Evolutionary conservation across 2,329 filamentous ascomycete genomes (phyloP).

Genomic region (Hypoxylon sp.): DNA sequence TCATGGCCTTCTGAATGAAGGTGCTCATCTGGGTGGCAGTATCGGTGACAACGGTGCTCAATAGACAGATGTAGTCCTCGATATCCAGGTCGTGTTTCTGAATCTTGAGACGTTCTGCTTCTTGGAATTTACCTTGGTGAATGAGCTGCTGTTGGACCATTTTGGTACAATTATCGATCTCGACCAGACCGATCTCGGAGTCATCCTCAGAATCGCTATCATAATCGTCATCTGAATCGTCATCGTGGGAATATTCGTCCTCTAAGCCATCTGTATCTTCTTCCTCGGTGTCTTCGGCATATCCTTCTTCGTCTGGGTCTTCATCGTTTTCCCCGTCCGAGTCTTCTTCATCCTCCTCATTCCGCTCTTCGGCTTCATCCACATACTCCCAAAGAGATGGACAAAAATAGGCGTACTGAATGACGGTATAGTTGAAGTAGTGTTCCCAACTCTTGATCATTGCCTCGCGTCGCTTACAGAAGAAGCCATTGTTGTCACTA

Average conservation of each 20-base stretch:
- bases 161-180: background rate
- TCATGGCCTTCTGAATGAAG: background rate
- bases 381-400: background rate
- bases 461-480: slow-evolving; percentile 6
- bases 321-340: background rate
- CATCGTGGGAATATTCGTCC: too few species aligned
- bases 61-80: background rate
- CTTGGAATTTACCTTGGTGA: background rate
- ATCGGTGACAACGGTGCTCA: background rate
- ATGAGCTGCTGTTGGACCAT: background rate
- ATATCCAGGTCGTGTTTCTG: background rate
- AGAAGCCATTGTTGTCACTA: background rate
- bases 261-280: too few species aligned
- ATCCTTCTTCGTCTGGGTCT: too few species aligned
- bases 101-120: background rate
- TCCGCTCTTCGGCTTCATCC: background rate
- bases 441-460: background rate
- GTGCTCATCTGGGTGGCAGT: background rate
- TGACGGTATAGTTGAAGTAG: background rate
- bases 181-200: background rate
- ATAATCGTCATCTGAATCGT: too few species aligned
- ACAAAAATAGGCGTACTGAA: background rate
- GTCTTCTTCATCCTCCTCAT: background rate
- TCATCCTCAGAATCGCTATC: too few species aligned
- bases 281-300: too few species aligned